Evolutionary conservation across 2,329 filamentous ascomycete genomes (phyloP).

Genomic region (Rutstroemia sp.): DNA sequence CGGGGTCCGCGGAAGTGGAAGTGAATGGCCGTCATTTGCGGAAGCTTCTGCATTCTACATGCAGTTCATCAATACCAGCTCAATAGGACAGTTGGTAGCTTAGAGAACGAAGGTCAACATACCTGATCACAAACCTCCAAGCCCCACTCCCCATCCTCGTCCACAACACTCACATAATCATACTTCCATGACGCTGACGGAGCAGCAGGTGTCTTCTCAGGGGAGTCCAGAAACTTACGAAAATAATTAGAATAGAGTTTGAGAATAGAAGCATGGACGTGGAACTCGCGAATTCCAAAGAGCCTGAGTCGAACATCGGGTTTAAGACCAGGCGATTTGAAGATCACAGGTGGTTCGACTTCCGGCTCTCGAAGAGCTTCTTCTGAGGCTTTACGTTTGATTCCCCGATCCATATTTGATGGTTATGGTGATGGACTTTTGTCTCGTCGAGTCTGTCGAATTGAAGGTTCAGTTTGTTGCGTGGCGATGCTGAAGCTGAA

Average conservation of each 20-base stretch:
- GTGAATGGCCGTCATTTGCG: not conserved
- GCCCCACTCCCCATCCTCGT: constrained; percentile 13
- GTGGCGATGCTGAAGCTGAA: too few species aligned
- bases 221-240: constrained; percentile 6
- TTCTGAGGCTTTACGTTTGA: not conserved
- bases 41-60: not conserved
- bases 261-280: constrained; percentile 12
- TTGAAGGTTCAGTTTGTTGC: too few species aligned
- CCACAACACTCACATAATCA: constrained; percentile 15
- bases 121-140: not conserved
- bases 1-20: not conserved
- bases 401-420: not conserved
- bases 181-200: constrained; percentile 8
- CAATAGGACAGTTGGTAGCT: not conserved
- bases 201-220: not conserved
- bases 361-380: not conserved
- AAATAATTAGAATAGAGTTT: constrained; percentile 12
- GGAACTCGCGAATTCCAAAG: constrained; percentile 4
- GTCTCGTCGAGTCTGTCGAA: too few species aligned
- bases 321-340: not conserved
- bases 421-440: too few species aligned
- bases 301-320: constrained; percentile 1
- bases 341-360: not conserved
- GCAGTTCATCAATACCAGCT: too few species aligned
- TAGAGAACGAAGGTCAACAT: not conserved